A percentile compares a stretch with the other conserved stretches of the same genome.
These are phyloP conservation scores for Zymoseptoria brevis DNA, from an alignment of 2,329 filamentous ascomycete species.

Conservation along the genomic window DNA sequence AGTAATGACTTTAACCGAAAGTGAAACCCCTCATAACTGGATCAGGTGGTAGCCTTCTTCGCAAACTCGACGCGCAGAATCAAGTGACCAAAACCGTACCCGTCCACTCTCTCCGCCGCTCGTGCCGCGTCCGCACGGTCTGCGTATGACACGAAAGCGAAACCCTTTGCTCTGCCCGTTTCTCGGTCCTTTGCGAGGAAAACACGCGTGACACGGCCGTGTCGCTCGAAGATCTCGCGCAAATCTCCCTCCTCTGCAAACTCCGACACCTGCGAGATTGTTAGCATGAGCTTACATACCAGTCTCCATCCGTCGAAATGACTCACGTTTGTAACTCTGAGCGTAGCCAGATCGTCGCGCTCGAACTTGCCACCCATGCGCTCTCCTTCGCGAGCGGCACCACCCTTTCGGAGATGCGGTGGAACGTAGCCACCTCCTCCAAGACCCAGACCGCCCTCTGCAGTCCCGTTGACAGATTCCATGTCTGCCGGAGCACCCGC, in stretches of 20 bases:
- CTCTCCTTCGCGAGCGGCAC: slow-evolving; percentile 60
- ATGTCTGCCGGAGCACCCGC: slow-evolving; percentile 39
- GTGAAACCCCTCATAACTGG: neutral
- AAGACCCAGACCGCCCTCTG: slow-evolving; percentile 47
- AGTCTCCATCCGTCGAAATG: neutral
- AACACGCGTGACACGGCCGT: slow-evolving; percentile 91
- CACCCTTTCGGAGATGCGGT: slow-evolving; percentile 74
- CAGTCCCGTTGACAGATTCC: slow-evolving; percentile 39
- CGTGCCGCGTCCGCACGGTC: slow-evolving; percentile 83
- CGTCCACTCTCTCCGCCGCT: slow-evolving; percentile 97
- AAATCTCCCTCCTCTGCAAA: slow-evolving; percentile 94
- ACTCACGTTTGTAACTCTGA: slow-evolving; percentile 94
- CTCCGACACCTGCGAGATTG: slow-evolving; percentile 66
- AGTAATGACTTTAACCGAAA: neutral
- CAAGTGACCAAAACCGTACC: slow-evolving; percentile 79
- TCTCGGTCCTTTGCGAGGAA: slow-evolving; percentile 98
- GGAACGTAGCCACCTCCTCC: slow-evolving; percentile 86
- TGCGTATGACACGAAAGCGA: slow-evolving; percentile 96
- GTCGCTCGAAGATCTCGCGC: slow-evolving; percentile 95
- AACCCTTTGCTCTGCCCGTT: slow-evolving; percentile 92
- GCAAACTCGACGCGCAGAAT: slow-evolving; percentile 83
- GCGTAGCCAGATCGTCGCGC: slow-evolving; percentile 89
- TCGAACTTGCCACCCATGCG: slow-evolving; percentile 92
- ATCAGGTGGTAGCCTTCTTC: slow-evolving; percentile 46
- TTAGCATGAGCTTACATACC: slow-evolving; percentile 21